Percentiles rank a stretch among this genome's conserved stretches.
Evolutionary conservation across 2,329 filamentous ascomycete genomes (phyloP).

Genomic region (Sclerotinia trifoliorum): DNA sequence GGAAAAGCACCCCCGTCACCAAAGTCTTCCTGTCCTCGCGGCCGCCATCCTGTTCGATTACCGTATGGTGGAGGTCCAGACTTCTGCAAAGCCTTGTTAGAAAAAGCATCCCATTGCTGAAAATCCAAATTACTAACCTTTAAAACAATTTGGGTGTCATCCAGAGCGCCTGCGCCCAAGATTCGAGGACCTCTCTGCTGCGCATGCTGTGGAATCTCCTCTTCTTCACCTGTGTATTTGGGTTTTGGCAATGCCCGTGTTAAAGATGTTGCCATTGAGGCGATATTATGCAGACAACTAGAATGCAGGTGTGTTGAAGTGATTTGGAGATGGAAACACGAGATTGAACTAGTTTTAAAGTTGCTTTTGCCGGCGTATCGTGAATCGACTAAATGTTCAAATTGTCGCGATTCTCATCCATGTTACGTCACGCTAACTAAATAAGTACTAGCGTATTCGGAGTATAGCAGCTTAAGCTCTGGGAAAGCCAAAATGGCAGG

Average conservation of each 20-base stretch:
- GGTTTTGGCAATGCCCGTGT: conserved; percentile 82
- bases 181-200: conserved; percentile 80
- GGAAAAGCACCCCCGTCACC: conserved; percentile 96
- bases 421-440: conserved; percentile 19
- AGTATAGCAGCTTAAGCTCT: neutral
- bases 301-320: neutral
- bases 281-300: conserved; percentile 48
- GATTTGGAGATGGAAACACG: conserved; percentile 5
- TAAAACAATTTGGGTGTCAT: conserved; percentile 81
- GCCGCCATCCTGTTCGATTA: conserved; percentile 85
- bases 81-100: conserved; percentile 50
- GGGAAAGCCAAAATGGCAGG: too few relatives aligned
- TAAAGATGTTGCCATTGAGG: conserved; percentile 68
- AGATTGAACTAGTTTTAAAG: conserved; percentile 5
- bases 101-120: conserved; percentile 11
- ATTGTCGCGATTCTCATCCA: conserved; percentile 23
- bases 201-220: conserved; percentile 69
- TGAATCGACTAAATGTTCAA: conserved; percentile 23
- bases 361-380: conserved; percentile 6
- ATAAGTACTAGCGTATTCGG: conserved; percentile 22
- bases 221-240: conserved; percentile 86
- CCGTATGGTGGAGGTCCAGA: conserved; percentile 85
- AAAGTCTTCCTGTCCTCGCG: conserved; percentile 84
- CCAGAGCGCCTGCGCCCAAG: conserved; percentile 73
- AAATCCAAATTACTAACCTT: conserved; percentile 50